Base-by-base conservation (phyloP, 805 yeast species). In the Yarrowia divulgata region DNA sequence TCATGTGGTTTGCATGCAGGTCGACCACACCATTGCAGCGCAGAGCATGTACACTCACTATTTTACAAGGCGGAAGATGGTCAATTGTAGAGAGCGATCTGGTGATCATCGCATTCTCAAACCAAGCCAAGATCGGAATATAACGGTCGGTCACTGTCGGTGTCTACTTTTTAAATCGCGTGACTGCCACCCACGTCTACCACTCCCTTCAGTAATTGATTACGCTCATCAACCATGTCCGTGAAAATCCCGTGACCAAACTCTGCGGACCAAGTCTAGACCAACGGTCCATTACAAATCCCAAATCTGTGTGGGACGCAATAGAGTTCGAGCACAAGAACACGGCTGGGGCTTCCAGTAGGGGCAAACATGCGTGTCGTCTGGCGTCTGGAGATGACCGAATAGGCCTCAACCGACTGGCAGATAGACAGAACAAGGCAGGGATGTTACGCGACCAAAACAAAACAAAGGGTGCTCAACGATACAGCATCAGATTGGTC, bases 321-420 rank as follows among this genome's bases (percentile, higher is more conserved):
- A n/a, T 60, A 60, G 66, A 60, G 66, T 60, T 60, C 48, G 34
- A 29, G 34, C n/a, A 54, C 66, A 45, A 45, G 50, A 60, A 32
- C 35, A 48, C 66, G 66, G 66, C 66, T 60, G 52, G 52, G 52
- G 52, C 52, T 60, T 42, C 66, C 66, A 60, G 66, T 60, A 60
- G 52, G 16, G 66, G 66, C 40, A 60, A 34, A 18, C 46, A 43
- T 43, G 48, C 40, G 45, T 52, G 58, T 19, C 29, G 18, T 18
- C 14, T 10, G 42, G 48, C 37, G 63, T 16, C 39, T 40, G 37
- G 37, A 40, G 19, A 29, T 29, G 63, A 29, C 48, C 37, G 16
- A 40, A n/a, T 3, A 3, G 32, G 43, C 18, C 32, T n/a, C 8
- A 19, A 35, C n/a, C 16, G 58, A 35, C 7, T 37, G 58, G 43